Percentiles rank a stretch among this genome's conserved stretches.
Conservation (phyloP, 2,329 filamentous ascomycete genomes). For the Plectosphaerella sp. region DNA sequence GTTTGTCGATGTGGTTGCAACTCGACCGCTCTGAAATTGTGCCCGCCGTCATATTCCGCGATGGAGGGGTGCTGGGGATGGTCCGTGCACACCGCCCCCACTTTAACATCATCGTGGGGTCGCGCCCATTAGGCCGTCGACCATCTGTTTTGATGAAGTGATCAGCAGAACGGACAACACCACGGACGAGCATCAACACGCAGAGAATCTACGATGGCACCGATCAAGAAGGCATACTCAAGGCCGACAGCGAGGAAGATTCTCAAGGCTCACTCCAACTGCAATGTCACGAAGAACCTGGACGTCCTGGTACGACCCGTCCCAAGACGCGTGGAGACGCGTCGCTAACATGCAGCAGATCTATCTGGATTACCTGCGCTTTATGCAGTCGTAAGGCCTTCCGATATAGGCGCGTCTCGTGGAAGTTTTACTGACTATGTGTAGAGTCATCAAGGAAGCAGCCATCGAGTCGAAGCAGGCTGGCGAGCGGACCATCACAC, state of each 20-base stretch:
- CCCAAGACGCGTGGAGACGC: conserved; percentile 16
- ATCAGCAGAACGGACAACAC: neutral
- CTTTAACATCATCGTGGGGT: neutral
- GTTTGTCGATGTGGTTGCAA: conserved; percentile 1
- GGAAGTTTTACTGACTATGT: neutral
- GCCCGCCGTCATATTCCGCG: conserved; percentile 1
- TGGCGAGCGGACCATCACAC: conserved; percentile 70
- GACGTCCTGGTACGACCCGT: conserved; percentile 68
- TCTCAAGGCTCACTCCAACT: conserved; percentile 80
- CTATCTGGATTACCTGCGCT: conserved; percentile 79
- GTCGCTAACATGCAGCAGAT: conserved; percentile 49
- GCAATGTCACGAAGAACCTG: conserved; percentile 76
- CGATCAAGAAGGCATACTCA: conserved; percentile 73
- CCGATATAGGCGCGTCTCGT: neutral
- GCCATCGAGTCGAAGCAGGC: conserved; percentile 69
- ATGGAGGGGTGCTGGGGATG: neutral
- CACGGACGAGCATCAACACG: neutral
- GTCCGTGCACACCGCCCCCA: neutral
- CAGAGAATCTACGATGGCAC: conserved; percentile 40
- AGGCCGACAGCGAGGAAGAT: conserved; percentile 84
- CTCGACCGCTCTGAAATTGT: conserved; percentile 5
- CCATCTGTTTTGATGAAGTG: neutral
- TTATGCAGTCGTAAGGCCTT: conserved; percentile 59
- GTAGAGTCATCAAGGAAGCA: conserved; percentile 74
- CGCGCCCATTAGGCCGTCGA: neutral